phyloP scores from a whole-genome alignment of 495 filamentous ascomycete genomes.

The Chaetomidium leptoderma region DNA sequence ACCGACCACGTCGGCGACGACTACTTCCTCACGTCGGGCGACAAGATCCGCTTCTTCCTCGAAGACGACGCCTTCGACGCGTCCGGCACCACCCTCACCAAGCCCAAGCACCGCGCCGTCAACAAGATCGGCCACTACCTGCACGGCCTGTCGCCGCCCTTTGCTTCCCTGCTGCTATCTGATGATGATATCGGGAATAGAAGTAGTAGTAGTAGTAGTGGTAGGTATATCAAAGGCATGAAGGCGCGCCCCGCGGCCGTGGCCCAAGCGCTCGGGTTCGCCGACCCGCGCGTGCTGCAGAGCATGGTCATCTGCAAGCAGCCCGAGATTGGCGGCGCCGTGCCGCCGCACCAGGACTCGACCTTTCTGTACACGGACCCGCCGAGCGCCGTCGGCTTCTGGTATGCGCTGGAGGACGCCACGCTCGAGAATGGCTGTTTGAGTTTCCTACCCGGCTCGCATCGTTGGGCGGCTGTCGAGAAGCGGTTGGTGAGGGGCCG shows the following conservation, averaged over 20 bases:
- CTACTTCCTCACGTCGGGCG: slow-evolving; percentile 84
- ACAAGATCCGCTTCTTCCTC: slow-evolving; percentile 97
- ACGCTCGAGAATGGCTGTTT: slow-evolving; percentile 80
- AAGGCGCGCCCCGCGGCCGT: slow-evolving; percentile 51
- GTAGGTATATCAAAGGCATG: too few relatives aligned
- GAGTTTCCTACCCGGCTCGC: slow-evolving; percentile 76
- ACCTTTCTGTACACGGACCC: slow-evolving; percentile 92
- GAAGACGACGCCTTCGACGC: slow-evolving; percentile 76
- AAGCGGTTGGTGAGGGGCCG: slow-evolving; percentile 66
- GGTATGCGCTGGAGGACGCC: slow-evolving; percentile 93
- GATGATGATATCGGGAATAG: too few relatives aligned
- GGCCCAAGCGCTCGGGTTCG: slow-evolving; percentile 66
- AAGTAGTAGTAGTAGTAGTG: slow-evolving; percentile 21
- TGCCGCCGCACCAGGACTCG: slow-evolving; percentile 83
- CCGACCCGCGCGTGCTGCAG: slow-evolving; percentile 69
- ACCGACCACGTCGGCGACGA: slow-evolving; percentile 80
- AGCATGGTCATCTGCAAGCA: slow-evolving; percentile 99
- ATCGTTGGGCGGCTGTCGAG: slow-evolving; percentile 59
- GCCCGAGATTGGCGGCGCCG: slow-evolving; percentile 86
- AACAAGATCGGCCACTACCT: slow-evolving; percentile 97
- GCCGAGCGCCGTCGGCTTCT: slow-evolving; percentile 86
- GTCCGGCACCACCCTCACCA: slow-evolving; percentile 54
- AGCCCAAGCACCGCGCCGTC: slow-evolving; percentile 76
- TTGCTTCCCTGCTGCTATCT: slow-evolving; percentile 52
- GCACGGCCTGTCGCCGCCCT: slow-evolving; percentile 69